Base-by-base conservation (phyloP, 73 alveolate genomes). In the Strombidium stylifer region DNA sequence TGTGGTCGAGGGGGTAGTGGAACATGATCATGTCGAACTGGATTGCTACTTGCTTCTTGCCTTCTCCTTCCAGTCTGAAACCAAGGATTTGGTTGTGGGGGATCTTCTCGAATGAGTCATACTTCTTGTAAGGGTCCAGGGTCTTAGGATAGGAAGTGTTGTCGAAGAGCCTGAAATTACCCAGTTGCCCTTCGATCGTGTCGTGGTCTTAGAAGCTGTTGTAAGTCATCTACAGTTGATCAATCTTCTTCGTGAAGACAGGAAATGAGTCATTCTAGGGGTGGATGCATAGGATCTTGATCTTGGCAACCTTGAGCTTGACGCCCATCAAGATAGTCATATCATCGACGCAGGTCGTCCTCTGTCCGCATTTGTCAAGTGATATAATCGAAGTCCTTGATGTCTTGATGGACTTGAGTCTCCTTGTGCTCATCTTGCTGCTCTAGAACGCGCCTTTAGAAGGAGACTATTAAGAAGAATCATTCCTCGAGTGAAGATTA, bases 131-230 rank as follows among this genome's bases (percentile, higher is more conserved):
- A 10, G 88, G 88, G 41, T 76, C 81, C 15, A 76, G 24, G 1
- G 88, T 76, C 10, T 25, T 27, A 10, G 88, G 88, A 53, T 48
- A 76, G 31, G 45, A 47, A 8, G 81, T 76, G 24, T 49, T 32
- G 49, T 76, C 88, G 42, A 26, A 41, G 5, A 76, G 19, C n/a
- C 52, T 48, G 19, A 76, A 30, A 3, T 70, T 64, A 19, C 65
- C 70, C 32, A 76, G 16, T 14, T 23, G 8, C 20, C 88, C 88
- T 1, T 24, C 31, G 15, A 62, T 21, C 21, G 15, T 20, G 39
- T 76, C 88, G 30, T 76, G 88, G 27, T 76, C 88, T 25, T 42
- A 36, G 21, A 24, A 32, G 73, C 66, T 65, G n/a, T 51, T 45
- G 34, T 76, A 76, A 26, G 24, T 40, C 19, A 76, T 12, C 11